phyloP scores from a whole-genome alignment of 306 rosid genomes.

The Gynostemma pentaphyllum region DNA sequence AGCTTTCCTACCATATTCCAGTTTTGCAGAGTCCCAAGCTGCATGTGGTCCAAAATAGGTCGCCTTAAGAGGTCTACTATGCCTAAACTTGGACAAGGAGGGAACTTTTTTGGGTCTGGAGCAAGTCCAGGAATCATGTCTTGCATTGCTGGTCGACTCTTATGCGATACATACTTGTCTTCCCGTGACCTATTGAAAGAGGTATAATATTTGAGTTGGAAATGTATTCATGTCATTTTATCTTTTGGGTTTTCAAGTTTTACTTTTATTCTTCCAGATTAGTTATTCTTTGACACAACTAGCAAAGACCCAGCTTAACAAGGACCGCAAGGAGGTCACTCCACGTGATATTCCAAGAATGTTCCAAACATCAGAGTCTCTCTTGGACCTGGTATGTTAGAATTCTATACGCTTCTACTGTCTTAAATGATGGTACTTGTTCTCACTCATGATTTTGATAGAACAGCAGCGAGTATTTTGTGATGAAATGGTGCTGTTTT shows the following conservation, averaged over 20 bases:
- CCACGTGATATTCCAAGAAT: conserved; percentile 66
- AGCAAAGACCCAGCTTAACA: conserved; percentile 78
- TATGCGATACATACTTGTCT: conserved; percentile 84
- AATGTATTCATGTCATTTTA: neutral
- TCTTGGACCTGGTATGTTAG: conserved; percentile 62
- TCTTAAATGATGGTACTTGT: neutral
- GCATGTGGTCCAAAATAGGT: conserved; percentile 89
- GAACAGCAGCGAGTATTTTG: neutral
- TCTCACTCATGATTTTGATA: neutral
- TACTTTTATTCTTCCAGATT: conserved; percentile 49
- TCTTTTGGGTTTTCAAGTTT: neutral
- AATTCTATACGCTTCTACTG: conserved; percentile 6
- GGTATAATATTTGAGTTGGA: conserved; percentile 36
- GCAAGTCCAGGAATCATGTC: conserved; percentile 86
- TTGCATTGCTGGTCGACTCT: conserved; percentile 87
- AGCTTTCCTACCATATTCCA: conserved; percentile 17
- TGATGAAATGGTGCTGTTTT: neutral
- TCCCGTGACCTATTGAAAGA: conserved; percentile 90
- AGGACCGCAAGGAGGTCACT: conserved; percentile 77
- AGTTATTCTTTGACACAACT: conserved; percentile 84
- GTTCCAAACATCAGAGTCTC: conserved; percentile 67
- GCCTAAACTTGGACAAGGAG: conserved; percentile 75
- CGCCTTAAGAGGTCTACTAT: conserved; percentile 79
- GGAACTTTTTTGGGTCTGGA: conserved; percentile 66
- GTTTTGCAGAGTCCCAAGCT: conserved; percentile 67